Evolutionary conservation across 371 early-diverging fungal species (phyloP).

Genomic region (Actinomucor elegans): DNA sequence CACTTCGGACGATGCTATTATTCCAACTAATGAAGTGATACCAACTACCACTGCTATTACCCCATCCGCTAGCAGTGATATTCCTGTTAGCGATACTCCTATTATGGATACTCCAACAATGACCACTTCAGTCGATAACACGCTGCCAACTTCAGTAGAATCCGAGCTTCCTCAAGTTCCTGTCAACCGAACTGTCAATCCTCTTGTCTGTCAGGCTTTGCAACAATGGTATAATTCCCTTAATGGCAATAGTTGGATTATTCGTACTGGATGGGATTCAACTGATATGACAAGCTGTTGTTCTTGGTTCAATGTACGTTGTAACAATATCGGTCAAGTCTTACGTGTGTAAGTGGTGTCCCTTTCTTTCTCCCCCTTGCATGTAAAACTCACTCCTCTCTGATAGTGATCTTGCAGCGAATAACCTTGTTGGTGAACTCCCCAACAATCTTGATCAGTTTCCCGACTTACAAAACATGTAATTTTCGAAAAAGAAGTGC

Average conservation of each 20-base stretch:
- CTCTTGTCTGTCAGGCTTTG: constrained; percentile 30
- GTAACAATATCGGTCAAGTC: constrained; percentile 34
- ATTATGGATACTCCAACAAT: too few relatives aligned
- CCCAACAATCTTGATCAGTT: constrained; percentile 43
- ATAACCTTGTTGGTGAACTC: constrained; percentile 49
- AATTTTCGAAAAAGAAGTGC: constrained; percentile 11
- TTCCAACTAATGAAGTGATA: too few relatives aligned
- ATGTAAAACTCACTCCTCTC: not conserved
- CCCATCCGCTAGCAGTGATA: too few relatives aligned
- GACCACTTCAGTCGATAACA: not conserved
- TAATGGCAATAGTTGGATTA: constrained; percentile 38
- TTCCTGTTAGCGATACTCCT: too few relatives aligned
- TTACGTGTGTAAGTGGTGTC: constrained; percentile 33
- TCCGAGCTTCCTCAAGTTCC: not conserved
- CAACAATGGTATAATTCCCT: constrained; percentile 31
- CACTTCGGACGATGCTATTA: too few relatives aligned
- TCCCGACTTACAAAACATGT: constrained; percentile 45
- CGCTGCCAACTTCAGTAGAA: not conserved
- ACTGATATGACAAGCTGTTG: constrained; percentile 46
- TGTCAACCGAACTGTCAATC: constrained; percentile 8
- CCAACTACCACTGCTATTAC: too few relatives aligned
- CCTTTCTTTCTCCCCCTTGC: constrained; percentile 3
- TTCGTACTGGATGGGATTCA: constrained; percentile 41
- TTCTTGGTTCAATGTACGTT: constrained; percentile 41
- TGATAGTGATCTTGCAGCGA: constrained; percentile 41